Evolutionary conservation across 2,329 filamentous ascomycete genomes (phyloP), one percentile per base, ranked within the genome.

Genomic region (Hortaea sp.): DNA sequence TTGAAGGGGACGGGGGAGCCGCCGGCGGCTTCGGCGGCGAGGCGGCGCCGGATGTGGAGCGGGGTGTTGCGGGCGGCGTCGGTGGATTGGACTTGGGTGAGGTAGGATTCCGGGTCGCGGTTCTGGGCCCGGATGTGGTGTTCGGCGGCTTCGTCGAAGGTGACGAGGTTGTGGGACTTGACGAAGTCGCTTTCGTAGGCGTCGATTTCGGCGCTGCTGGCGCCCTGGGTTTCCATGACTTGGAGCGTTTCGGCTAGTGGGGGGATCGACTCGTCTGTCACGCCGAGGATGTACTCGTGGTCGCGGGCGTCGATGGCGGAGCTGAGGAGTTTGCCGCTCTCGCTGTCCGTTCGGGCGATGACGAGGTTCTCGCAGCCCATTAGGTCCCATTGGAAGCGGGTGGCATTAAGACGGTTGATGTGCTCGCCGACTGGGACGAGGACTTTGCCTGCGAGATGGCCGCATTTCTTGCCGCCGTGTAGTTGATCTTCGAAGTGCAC

Each of bases 401-500:
- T 82, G 1, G 92, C 89, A 13, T 88, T 82, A 4, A 98, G 79
- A 29, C 92, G 83, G 70, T 95, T 95, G 73, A 97, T 94, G 71
- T 98, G 92, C 65, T 97, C 92, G 50, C 88, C 85, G 0, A 89
- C 81, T 0, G 92, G 90, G 2, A 97, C 92, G 6, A 98, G 74
- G 1, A 97, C 92, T 66, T 97, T 98, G 56, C 92, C 92, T 1
- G 92, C 92, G 50, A 97, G 72, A 69, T 98, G 92, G 11, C 92
- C 92, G 63, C 92, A 98, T 70, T 97, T 98, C 75, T 98, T 98
- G 50, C 92, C 92, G 39, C 92, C 92, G 63, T 97, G 92, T 41
- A 97, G 78, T 69, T 98, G 92, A 63, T 98, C 92, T 67, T 98
- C 92, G 52, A 98, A 95, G 66, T 98, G 92, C 2, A 98, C 92